phyloP scores from a whole-genome alignment of 2,329 filamentous ascomycete genomes.

The Exophiala xenobiotica region DNA sequence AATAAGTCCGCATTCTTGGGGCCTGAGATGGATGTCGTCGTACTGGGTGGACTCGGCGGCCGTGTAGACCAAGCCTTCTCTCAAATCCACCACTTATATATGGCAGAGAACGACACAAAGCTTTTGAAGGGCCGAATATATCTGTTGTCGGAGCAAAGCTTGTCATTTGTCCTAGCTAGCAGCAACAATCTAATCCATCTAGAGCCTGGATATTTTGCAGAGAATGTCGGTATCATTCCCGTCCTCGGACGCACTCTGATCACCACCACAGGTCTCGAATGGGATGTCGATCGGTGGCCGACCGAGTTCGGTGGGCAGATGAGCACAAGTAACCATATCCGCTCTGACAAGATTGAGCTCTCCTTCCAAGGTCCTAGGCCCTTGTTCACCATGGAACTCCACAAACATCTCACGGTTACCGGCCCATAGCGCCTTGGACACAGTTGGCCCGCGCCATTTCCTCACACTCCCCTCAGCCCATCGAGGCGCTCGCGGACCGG shows the following conservation, averaged over 20 bases:
- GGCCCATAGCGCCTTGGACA: neutral
- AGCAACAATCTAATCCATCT: constrained; percentile 69
- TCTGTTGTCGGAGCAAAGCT: constrained; percentile 74
- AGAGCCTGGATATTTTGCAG: constrained; percentile 59
- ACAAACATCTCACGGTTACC: constrained; percentile 33
- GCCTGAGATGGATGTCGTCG: constrained; percentile 65
- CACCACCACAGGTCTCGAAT: constrained; percentile 77
- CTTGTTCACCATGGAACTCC: constrained; percentile 72
- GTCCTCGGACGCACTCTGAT: constrained; percentile 77
- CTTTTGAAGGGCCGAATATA: constrained; percentile 63
- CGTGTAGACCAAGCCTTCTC: constrained; percentile 90
- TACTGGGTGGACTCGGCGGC: constrained; percentile 81
- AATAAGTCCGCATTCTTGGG: constrained; percentile 18
- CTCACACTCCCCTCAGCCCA: neutral
- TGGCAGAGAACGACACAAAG: constrained; percentile 38
- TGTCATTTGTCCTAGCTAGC: constrained; percentile 75
- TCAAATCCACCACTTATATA: constrained; percentile 79
- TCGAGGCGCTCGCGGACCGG: neutral
- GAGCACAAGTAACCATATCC: constrained; percentile 80
- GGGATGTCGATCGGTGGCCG: constrained; percentile 82
- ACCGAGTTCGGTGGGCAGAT: constrained; percentile 72
- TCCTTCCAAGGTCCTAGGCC: constrained; percentile 53
- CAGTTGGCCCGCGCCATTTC: neutral
- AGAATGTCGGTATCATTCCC: constrained; percentile 83
- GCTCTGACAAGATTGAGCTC: constrained; percentile 59